These are phyloP conservation scores for Miscanthus sacchariflorus DNA, from an alignment of 202 grass and related monocot species.

Conservation along the genomic window DNA sequence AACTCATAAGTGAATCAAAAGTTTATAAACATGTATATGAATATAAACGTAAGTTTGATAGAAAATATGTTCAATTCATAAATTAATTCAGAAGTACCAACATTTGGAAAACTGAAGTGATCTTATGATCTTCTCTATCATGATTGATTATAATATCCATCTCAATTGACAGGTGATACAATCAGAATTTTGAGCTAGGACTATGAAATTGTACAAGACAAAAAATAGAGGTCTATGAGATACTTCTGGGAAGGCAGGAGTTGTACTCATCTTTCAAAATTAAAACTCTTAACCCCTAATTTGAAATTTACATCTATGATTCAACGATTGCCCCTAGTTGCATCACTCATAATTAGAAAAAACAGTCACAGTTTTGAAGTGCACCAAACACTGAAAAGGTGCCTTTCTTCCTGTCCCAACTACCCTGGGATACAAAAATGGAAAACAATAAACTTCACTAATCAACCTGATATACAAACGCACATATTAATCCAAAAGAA, in stretches of 20 bases:
- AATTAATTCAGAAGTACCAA: background rate
- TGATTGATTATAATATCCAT: conserved; percentile 28
- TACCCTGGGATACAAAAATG: background rate
- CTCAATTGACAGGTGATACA: conserved; percentile 7
- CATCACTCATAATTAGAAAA: background rate
- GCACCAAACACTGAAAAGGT: background rate
- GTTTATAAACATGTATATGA: background rate
- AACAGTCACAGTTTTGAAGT: background rate
- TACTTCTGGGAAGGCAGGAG: conserved; percentile 12
- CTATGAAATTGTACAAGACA: background rate
- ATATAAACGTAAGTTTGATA: background rate
- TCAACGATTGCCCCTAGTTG: background rate
- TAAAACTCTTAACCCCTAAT: background rate
- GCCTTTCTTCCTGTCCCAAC: background rate
- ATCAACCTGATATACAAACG: background rate
- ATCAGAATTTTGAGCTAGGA: background rate
- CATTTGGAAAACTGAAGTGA: background rate
- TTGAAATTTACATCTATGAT: background rate
- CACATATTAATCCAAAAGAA: background rate
- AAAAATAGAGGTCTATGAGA: background rate
- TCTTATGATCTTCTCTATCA: background rate
- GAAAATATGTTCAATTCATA: background rate
- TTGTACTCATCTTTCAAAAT: conserved; percentile 9
- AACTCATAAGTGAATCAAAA: conserved; percentile 1
- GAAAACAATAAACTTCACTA: background rate